Base-by-base conservation (phyloP, 1,284 basidiomycete species). In the Phaffia rhodozyma region DNA sequence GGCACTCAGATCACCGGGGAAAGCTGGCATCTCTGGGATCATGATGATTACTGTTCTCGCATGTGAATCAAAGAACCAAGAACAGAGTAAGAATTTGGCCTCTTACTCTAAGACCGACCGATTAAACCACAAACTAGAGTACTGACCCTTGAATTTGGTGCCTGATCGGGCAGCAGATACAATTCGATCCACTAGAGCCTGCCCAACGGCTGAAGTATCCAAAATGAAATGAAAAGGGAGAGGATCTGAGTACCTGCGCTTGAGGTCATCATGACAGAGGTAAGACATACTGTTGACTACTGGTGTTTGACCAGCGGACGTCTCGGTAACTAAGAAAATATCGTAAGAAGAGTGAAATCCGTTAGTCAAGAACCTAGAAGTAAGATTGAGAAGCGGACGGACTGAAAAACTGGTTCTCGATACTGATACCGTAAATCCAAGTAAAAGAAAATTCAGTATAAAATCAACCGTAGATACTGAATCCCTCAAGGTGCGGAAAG, bases 321-420 rank as follows among this genome's bases (percentile, higher is more conserved):
- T 90, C 55, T 80, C 81, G 1, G 90, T 88, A 71, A 94, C 89
- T 73, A 87, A 89, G 66, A n/a, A 49, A 62, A 62, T 38, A 56
- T 66, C 50, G 64, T 55, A 16, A 54, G 49, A 25, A 29, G 5
- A 34, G 32, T 34, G 2, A 16, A 16, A 7, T 16, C 16, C 13
- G 13, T 43, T 23, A 51, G 47, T 27, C 50, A 3, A 58, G 13
- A 43, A 43, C 13, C 38, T 11, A 16, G 16, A 2, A 43, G 38
- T 16, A 16, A 16, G 13, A 43, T 43, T 7, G 16, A 11, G 13
- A 43, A 16, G 13, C 5, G 13, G 25, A 21, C 21, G 7, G 7
- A 79, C 87, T 75, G 60, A 91, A 94, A 78, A 93, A 94, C 73
- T 94, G 91, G 71, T 96, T 94, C 77, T 94, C 89, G 67, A 94